phyloP scores from a whole-genome alignment of 306 rosid species.

The Lathyrus aphaca region DNA sequence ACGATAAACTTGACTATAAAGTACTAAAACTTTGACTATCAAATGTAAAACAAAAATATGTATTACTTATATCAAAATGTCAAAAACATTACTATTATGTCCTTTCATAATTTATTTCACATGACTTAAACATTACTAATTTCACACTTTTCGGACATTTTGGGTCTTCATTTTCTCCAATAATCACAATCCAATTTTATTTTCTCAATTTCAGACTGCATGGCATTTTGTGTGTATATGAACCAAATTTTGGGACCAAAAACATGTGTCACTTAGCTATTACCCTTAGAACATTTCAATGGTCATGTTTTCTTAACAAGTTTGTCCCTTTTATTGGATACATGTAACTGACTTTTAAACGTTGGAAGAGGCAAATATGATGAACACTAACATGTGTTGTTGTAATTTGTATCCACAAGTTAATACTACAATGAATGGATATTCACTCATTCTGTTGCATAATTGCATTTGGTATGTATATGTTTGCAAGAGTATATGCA shows the following conservation, averaged over 20 bases:
- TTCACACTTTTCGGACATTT: constrained; percentile 8
- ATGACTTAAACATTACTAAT: not conserved
- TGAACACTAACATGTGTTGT: not conserved
- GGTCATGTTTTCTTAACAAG: constrained; percentile 36
- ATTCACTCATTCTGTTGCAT: not conserved
- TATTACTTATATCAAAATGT: not conserved
- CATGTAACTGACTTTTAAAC: constrained; percentile 38
- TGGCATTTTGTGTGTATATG: not conserved
- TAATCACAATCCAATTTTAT: not conserved
- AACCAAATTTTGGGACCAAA: constrained; percentile 34
- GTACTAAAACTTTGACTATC: not conserved
- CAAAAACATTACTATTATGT: not conserved
- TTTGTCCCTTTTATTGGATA: constrained; percentile 17
- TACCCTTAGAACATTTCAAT: constrained; percentile 51
- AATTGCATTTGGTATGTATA: not conserved
- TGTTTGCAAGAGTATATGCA: no score
- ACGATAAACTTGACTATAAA: not conserved
- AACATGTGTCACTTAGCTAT: constrained; percentile 37
- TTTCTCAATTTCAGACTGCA: not conserved
- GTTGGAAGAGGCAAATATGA: constrained; percentile 41
- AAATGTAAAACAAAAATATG: not conserved
- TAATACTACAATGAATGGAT: constrained; percentile 13
- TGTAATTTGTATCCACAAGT: constrained; percentile 13
- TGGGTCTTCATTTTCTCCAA: not conserved
- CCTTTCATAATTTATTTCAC: not conserved